Conservation (phyloP, 805 yeast species). For the Saccharomycopsis babjevae region DNA sequence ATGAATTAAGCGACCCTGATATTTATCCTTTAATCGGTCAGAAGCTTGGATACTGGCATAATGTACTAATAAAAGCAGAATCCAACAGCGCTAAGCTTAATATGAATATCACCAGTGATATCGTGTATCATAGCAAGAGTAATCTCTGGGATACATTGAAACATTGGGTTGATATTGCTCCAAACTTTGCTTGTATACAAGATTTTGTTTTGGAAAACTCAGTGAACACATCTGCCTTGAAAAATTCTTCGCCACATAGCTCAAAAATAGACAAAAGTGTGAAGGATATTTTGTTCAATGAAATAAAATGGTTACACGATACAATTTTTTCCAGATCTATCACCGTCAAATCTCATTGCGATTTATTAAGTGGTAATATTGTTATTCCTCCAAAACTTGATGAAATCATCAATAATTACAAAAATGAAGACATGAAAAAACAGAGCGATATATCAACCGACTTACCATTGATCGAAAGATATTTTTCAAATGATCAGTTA, state of each 20-base stretch:
- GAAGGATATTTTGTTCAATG: conserved; percentile 34
- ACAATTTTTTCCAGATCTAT: conserved; percentile 38
- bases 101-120: neutral
- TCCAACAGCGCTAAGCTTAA: neutral
- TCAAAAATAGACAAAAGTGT: neutral
- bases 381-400: conserved; percentile 39
- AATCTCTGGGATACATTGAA: conserved; percentile 44
- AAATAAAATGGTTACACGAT: conserved; percentile 44
- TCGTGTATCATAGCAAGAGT: neutral
- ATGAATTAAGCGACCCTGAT: conserved; percentile 38
- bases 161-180: conserved; percentile 56
- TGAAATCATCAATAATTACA: neutral
- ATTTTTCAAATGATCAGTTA: neutral
- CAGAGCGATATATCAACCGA: neutral
- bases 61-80: conserved; percentile 16
- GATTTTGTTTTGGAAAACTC: neutral
- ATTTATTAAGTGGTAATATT: conserved; percentile 63
- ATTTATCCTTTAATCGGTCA: conserved; percentile 52
- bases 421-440: neutral
- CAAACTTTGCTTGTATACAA: conserved; percentile 29
- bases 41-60: conserved; percentile 65
- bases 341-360: conserved; percentile 58
- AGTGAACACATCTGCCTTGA: neutral
- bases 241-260: neutral
- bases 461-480: neutral